A percentile compares a stretch with the other conserved stretches of the same genome.
Conservation (phyloP, 768 basidiomycete species). For the Tulasnella sp. region DNA sequence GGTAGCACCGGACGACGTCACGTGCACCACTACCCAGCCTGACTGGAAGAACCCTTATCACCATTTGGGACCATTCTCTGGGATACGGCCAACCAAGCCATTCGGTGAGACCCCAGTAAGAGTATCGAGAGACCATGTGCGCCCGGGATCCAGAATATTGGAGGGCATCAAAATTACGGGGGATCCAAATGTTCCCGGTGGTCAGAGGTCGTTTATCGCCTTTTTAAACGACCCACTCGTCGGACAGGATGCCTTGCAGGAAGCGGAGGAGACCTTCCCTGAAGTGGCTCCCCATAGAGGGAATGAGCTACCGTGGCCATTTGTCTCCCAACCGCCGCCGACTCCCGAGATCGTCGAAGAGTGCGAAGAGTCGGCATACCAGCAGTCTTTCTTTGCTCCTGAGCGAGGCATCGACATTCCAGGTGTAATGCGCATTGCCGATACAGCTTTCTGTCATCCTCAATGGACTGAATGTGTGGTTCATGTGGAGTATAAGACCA, state of each 20-base stretch:
- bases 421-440: background rate
- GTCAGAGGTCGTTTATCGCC: background rate
- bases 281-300: background rate
- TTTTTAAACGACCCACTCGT: background rate
- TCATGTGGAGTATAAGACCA: background rate
- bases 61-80: background rate
- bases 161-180: background rate
- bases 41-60: background rate
- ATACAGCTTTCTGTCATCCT: background rate
- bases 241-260: background rate
- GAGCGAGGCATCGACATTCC: background rate
- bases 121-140: background rate
- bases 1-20: background rate
- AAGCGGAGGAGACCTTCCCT: background rate
- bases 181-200: background rate
- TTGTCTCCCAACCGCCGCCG: background rate
- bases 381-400: background rate
- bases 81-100: background rate
- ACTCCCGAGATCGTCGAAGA: background rate
- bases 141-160: background rate
- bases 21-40: background rate
- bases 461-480: background rate
- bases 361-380: background rate
- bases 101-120: background rate
- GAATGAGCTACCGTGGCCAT: background rate